Base-by-base conservation (phyloP, 1,284 basidiomycete genomes). In the Anthracocystis setariae region DNA sequence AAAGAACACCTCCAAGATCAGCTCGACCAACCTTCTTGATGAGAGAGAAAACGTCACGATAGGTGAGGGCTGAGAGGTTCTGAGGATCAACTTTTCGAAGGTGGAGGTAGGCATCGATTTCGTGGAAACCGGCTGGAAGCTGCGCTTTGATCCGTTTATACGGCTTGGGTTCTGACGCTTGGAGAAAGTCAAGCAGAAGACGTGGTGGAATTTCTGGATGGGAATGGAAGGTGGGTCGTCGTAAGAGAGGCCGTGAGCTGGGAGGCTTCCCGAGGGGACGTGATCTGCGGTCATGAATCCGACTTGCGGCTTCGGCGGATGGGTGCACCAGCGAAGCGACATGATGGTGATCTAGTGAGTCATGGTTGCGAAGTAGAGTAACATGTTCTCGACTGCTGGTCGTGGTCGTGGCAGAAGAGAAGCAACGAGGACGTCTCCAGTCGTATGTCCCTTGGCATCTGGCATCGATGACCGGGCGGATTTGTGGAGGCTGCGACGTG, bases 21-120 rank as follows among this genome's bases (percentile, higher is more conserved):
- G 56, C 43, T 12, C 43, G 35, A 8, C 49, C 58, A 10, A 46
- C 62, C 25, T 20, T 29, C 9, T 32, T 44, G 44, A 71, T 52
- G 42, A 71, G 58, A 23, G 46, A 49, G 18, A 35, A 27, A 49
- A 71, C 55, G 54, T 66, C 54, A 1, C 18, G 17, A 35, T 45
- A 46, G 10, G 54, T 48, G 25, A 71, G 58, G 8, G 51, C 33
- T 15, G 62, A 48, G 12, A 71, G 48, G 20, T 57, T 50, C 24
- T 61, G 46, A 0, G 62, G 62, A 18, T 71, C 50, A 10, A 32
- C 44, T 24, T 62, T 45, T 39, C 68, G 62, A 17, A 71, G 55
- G 8, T 62, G 38, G 21, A 71, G 40, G 27, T 71, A 71, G 0
- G 68, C 68, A 38, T 71, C 68, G 25, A 66, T 52, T 35, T 47